Evolutionary conservation across 176 grass and related monocot genomes (phyloP).

Genomic region (Elymus sibiricus): DNA sequence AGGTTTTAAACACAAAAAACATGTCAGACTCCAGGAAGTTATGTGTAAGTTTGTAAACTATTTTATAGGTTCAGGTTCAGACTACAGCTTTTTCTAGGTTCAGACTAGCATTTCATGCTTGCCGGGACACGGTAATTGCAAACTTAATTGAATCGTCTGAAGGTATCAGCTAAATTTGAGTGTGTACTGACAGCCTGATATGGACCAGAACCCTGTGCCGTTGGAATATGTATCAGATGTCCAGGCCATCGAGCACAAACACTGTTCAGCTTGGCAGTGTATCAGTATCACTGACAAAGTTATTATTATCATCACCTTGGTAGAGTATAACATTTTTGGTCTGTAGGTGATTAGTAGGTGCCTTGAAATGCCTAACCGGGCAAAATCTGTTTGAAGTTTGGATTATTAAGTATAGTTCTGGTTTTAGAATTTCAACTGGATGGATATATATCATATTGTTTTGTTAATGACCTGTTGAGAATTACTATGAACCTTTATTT

Average conservation of each 20-base stretch:
- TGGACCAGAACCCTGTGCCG: neutral
- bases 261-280: neutral
- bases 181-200: neutral
- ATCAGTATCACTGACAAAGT: neutral
- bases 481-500: conserved; percentile 6
- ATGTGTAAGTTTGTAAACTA: neutral
- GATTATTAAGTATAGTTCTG: neutral
- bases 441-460: neutral
- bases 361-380: neutral
- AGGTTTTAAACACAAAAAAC: neutral
- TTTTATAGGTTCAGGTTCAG: neutral
- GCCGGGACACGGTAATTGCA: neutral
- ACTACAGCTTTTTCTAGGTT: neutral
- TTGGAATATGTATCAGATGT: neutral
- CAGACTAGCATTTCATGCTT: neutral
- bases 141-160: neutral
- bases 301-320: neutral
- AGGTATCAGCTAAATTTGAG: neutral
- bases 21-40: neutral
- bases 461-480: neutral
- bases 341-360: neutral
- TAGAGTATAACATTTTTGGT: neutral
- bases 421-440: neutral
- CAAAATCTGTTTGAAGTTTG: neutral
- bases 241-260: neutral